These are phyloP conservation scores for Saitozyma sp. DNA, from an alignment of 768 basidiomycete genomes.

Conservation along the genomic window DNA sequence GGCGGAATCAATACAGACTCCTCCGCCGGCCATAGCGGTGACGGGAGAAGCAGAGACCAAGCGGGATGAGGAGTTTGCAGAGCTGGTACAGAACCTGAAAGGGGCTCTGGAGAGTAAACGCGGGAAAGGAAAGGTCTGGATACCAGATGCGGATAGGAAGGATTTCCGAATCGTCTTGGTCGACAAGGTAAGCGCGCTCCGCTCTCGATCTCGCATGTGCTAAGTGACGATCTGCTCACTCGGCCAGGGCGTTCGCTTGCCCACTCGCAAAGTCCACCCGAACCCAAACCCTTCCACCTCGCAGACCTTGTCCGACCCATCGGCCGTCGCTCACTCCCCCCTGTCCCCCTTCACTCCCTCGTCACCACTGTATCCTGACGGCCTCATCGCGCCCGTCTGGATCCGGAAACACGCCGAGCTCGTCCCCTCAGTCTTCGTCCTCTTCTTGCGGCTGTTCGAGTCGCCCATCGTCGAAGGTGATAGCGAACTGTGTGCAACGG, in stretches of 20 bases:
- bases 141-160: constrained; percentile 24
- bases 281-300: constrained; percentile 51
- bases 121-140: constrained; percentile 46
- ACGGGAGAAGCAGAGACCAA: constrained; percentile 6
- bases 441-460: constrained; percentile 83
- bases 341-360: constrained; percentile 86
- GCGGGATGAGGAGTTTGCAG: constrained; percentile 39
- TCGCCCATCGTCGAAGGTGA: constrained; percentile 52
- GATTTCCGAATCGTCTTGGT: constrained; percentile 81
- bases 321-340: constrained; percentile 68
- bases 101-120: constrained; percentile 25
- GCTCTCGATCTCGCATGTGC: neutral
- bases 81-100: constrained; percentile 33
- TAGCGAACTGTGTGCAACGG: constrained; percentile 40
- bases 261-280: constrained; percentile 69
- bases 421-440: constrained; percentile 87
- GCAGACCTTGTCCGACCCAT: constrained; percentile 54
- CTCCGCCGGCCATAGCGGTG: neutral
- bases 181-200: constrained; percentile 61
- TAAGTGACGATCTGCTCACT: constrained; percentile 4
- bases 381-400: constrained; percentile 96
- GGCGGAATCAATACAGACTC: neutral
- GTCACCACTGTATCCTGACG: constrained; percentile 91
- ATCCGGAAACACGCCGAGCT: constrained; percentile 91
- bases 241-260: constrained; percentile 69